Evolutionary conservation across 345 rosid species (phyloP), one percentile per base, ranked within the genome.

Genomic region (Brassica rapa): DNA sequence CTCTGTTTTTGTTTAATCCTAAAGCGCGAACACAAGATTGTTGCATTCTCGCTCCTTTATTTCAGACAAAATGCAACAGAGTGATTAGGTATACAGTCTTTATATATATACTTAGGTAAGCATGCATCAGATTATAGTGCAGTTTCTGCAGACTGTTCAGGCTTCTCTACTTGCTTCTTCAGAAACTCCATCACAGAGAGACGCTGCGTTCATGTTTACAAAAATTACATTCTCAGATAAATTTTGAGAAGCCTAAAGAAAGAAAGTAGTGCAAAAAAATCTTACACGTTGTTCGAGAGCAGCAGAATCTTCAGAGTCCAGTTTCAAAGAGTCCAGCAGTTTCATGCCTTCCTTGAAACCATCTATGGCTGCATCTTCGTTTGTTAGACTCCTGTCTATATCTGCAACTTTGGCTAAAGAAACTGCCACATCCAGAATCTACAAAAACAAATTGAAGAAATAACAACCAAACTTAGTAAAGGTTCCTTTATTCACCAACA

Each of bases 331-430:
- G 82, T 90, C 92, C 83, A 95, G 75, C 80, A 91, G 79, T 66
- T 84, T 82, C 75, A 91, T 87, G 77, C 96, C 98, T 87, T 95
- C 99, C 62, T 79, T 80, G 82, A 95, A 93, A 78, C 93, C 91
- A 61, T 84, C 84, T 66, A 49, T 65, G 4, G 98, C 97, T 74
- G 81, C 82, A 79, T 82, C 86, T 83, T 88, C 91, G 7, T 88
- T 83, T 66, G 91, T 92, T 7, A 91, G 78, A 74, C 46, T 88
- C 77, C 90, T 85, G 83, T 93, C 97, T 0, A 86, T 93, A 72
- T 95, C 99, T 0, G 98, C 98, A 73, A 95, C 96, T 84, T 95
- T 95, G 75, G 97, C 96, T 11, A 93, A 91, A 35, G 98, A 95
- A 69, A 89, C 87, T 19, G 93, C 96, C 66, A 93, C 86, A 83